Evolutionary conservation across 257 asterid genomes (phyloP), one percentile per base, ranked within the genome.

Genomic region (Coffea canephora): DNA sequence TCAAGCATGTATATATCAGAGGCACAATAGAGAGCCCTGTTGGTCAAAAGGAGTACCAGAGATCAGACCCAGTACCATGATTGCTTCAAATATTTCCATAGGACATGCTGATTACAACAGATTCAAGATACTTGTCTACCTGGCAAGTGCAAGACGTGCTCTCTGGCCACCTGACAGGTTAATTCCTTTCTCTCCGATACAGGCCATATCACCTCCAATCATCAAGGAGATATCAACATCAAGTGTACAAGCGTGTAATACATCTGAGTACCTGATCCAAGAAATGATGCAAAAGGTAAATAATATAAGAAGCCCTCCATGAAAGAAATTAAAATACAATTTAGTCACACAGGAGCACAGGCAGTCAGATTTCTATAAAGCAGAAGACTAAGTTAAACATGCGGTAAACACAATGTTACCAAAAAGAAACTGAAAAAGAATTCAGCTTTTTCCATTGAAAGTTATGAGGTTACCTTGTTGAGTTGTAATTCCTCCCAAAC

Each of bases 91-190:
- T 8, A 5, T 19, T 19, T 68, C 55, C 45, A 41, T 49, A 3
- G 13, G 18, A 46, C 10, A 12, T 41, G 27, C 8, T 61, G 39
- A 59, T 19, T 69, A 49, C 49, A 77, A 65, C n/a, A 48, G 52
- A 66, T 19, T 11, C 21, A 36, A 45, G 57, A 48, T 67, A 54
- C 50, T 67, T 57, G 49, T 55, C 67, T 86, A 95, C 99, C 98
- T 90, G 55, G 97, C 99, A 77, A 95, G 94, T 52, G 98, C 96
- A 79, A 94, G 89, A 83, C 98, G 97, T 77, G 97, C 94, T 84
- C 90, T 84, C 89, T 94, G 98, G 76, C 98, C 98, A 66, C 97
- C 98, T 54, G 98, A 94, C 81, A 94, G 89, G 72, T 91, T 94
- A 79, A 86, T 78, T 83, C 99, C 99, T 86, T 95, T 93, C 87